Evolutionary conservation across 2,329 filamentous ascomycete genomes (phyloP), one percentile per base, ranked within the genome.

Genomic region (Apiospora hydei): DNA sequence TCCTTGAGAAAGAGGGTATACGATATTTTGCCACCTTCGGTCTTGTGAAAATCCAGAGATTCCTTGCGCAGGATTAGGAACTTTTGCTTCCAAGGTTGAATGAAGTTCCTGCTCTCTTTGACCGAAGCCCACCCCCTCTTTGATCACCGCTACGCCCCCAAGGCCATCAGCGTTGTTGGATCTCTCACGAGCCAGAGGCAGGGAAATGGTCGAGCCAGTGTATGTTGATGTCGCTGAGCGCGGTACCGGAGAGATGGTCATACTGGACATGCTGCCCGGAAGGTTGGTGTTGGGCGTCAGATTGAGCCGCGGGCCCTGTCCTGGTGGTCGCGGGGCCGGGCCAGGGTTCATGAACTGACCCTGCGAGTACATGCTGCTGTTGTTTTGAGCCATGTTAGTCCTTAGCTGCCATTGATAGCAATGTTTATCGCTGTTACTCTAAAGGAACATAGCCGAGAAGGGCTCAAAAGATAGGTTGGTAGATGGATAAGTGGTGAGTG

Each of bases 321-420:
- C 92, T 26, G 96, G 96, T 73, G 96, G 96, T 78, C 93, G 92
- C 76, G 96, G 96, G 77, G 96, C 96, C 77, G 96, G 96, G 76
- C 96, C 95, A 74, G 96, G 95, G 83, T 98, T 98, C 93, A 98
- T 97, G 85, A 98, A 98, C 82, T 91, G 89, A 78, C 87, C 89
- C 75, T 86, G 85, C 57, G 88, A 84, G 80, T 91, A 92, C 77
- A 88, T 83, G 80, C 88, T 91, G 78, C 88, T 91, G 78, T 73
- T 78, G 72, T 75, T 69, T 74, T 77, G 76, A 73, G 73, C 73
- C 76, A 79, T 79, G 70, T 80, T 72, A 77, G 76, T 72, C 26
- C n/a, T 24, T 68, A 30, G 57, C 38, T 64, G 57, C 57, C 57
- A 64, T 64, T 64, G 18, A 64, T 34, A 41, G 30, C 57, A 34